Conservation (phyloP, 495 filamentous ascomycete species). For the Penicillium steckii region DNA sequence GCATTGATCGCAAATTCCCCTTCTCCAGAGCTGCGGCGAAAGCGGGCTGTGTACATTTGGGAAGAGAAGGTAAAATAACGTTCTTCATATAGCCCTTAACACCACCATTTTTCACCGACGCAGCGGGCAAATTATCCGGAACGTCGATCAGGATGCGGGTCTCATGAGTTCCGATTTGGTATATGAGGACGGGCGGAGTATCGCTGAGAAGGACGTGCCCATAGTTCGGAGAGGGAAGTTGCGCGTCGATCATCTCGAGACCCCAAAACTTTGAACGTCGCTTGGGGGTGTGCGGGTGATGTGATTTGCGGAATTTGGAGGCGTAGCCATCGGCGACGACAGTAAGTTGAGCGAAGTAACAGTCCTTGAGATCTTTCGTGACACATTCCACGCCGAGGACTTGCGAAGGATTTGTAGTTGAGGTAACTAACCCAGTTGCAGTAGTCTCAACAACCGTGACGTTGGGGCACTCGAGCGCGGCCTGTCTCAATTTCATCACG, state of each 20-base stretch:
- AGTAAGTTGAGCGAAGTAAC: constrained; percentile 84
- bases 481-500: constrained; percentile 69
- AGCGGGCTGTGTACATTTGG: constrained; percentile 65
- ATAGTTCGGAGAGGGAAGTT: constrained; percentile 67
- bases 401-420: constrained; percentile 54
- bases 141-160: constrained; percentile 89
- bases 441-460: constrained; percentile 74
- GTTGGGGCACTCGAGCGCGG: constrained; percentile 64
- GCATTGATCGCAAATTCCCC: constrained; percentile 78
- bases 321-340: constrained; percentile 92
- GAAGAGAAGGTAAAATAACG: constrained; percentile 74
- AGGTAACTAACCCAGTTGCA: constrained; percentile 59
- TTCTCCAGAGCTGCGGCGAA: constrained; percentile 74
- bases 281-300: constrained; percentile 65
- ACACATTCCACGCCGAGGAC: constrained; percentile 74
- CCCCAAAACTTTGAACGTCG: constrained; percentile 84
- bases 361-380: constrained; percentile 59
- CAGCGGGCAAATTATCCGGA: constrained; percentile 74
- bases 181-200: constrained; percentile 77
- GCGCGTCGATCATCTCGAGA: constrained; percentile 84
- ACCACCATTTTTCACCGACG: constrained; percentile 67
- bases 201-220: constrained; percentile 88
- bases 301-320: constrained; percentile 85
- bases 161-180: constrained; percentile 96
- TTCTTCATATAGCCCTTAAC: constrained; percentile 79